A percentile compares a stretch with the other conserved stretches of the same genome.
Conservation (phyloP, 140 eudicot genomes). For the Anethum foeniculum region DNA sequence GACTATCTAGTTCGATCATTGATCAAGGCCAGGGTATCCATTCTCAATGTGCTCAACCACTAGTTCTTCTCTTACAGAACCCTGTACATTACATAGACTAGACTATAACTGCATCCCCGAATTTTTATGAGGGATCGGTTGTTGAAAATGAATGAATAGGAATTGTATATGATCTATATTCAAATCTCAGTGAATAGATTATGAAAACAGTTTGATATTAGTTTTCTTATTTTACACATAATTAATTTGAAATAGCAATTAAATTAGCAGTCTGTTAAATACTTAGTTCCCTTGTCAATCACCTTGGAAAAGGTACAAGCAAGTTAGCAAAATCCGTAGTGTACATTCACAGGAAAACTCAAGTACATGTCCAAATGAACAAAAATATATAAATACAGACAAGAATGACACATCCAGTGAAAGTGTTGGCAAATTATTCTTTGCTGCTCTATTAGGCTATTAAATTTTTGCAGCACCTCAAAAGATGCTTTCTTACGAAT, state of each 20-base stretch:
- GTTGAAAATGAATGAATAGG: constrained; percentile 6
- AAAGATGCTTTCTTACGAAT: constrained; percentile 13
- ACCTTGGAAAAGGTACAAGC: no score
- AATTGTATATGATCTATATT: background rate
- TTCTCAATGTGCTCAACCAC: constrained; percentile 38
- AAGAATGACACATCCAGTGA: no score
- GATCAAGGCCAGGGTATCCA: constrained; percentile 24
- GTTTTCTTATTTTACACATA: no score
- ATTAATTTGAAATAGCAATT: no score
- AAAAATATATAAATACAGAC: no score
- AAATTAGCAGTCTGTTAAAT: no score
- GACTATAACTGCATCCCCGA: background rate
- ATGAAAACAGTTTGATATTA: background rate
- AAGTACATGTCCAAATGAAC: no score
- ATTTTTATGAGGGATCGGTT: background rate
- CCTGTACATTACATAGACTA: background rate
- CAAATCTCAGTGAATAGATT: background rate
- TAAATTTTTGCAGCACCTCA: constrained; percentile 2
- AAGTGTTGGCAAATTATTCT: no score
- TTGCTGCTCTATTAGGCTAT: no score
- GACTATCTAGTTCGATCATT: constrained; percentile 6
- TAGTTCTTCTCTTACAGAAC: background rate
- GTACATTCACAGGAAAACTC: no score
- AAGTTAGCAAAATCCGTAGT: no score
- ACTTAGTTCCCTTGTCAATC: no score